A percentile compares a stretch with the other conserved stretches of the same genome.
Evolutionary conservation across 495 filamentous ascomycete species (phyloP).

Genomic region (Stereocaulon alpinum): DNA sequence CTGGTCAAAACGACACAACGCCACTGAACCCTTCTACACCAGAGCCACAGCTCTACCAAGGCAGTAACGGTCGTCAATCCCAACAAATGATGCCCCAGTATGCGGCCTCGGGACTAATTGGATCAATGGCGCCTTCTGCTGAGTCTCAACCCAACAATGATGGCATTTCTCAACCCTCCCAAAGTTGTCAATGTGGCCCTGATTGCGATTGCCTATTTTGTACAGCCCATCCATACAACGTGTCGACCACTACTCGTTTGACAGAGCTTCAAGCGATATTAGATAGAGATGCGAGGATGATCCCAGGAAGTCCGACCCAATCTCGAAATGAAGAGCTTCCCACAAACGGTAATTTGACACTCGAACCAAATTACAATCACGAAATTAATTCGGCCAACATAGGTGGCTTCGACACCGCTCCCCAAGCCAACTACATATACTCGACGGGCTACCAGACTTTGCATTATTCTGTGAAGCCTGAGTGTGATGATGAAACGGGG

Average conservation of each 20-base stretch:
- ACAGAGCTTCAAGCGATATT: conserved; percentile 32
- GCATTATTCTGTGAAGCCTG: conserved; percentile 34
- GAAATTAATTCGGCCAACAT: neutral
- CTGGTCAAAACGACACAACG: neutral
- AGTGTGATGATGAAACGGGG: conserved; percentile 36
- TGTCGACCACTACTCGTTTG: conserved; percentile 56
- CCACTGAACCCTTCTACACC: neutral
- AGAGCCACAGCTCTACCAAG: neutral
- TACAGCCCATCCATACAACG: conserved; percentile 60
- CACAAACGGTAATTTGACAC: neutral
- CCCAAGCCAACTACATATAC: conserved; percentile 13
- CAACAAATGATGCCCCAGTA: neutral
- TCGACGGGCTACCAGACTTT: conserved; percentile 36
- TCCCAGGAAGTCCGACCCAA: neutral
- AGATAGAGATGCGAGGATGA: neutral
- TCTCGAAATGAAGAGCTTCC: neutral
- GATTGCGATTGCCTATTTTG: conserved; percentile 62
- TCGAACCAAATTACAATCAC: neutral
- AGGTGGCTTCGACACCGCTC: neutral
- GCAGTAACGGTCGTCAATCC: neutral
- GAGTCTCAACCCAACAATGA: neutral
- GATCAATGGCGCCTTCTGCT: neutral
- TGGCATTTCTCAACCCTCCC: conserved; percentile 18
- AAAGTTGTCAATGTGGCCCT: conserved; percentile 56
- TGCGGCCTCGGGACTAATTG: neutral